Evolutionary conservation across 2,329 filamentous ascomycete genomes (phyloP).

Genomic region (Colletotrichum tropicale): DNA sequence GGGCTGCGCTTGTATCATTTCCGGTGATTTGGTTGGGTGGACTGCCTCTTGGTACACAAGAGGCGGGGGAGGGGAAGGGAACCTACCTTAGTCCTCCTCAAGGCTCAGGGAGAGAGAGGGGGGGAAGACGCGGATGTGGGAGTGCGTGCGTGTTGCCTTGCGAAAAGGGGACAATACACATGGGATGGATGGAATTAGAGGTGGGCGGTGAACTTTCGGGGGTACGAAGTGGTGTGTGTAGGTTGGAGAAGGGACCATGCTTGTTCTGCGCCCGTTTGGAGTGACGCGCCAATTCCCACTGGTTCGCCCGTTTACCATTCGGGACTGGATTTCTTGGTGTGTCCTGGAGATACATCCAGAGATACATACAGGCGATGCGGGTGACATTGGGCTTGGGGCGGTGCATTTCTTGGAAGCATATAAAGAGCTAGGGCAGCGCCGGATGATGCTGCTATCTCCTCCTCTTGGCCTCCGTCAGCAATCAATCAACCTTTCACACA

Average conservation of each 20-base stretch:
- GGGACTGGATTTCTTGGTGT: not conserved
- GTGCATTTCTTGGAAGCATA: conserved; percentile 9
- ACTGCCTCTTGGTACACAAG: not conserved
- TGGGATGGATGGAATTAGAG: not conserved
- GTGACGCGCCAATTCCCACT: not conserved
- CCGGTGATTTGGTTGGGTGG: not conserved
- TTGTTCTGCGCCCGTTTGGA: conserved; percentile 9
- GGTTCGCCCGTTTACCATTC: not conserved
- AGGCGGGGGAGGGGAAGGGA: not conserved
- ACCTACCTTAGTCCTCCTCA: too few relatives aligned
- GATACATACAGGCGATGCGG: not conserved
- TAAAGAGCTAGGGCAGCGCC: not conserved
- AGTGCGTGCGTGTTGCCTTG: not conserved
- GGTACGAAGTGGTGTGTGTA: not conserved
- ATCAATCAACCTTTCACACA: not conserved
- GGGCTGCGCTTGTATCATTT: not conserved
- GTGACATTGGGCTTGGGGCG: conserved; percentile 10
- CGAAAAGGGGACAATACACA: not conserved
- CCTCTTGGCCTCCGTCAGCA: conserved; percentile 11
- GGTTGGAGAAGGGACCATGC: not conserved
- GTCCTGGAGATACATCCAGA: not conserved
- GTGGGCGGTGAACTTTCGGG: not conserved
- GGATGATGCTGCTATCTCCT: not conserved
- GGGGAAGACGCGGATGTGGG: not conserved
- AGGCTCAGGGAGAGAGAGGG: not conserved